Evolutionary conservation across 2,329 filamentous ascomycete genomes (phyloP).

Genomic region (Claviceps pusilla): DNA sequence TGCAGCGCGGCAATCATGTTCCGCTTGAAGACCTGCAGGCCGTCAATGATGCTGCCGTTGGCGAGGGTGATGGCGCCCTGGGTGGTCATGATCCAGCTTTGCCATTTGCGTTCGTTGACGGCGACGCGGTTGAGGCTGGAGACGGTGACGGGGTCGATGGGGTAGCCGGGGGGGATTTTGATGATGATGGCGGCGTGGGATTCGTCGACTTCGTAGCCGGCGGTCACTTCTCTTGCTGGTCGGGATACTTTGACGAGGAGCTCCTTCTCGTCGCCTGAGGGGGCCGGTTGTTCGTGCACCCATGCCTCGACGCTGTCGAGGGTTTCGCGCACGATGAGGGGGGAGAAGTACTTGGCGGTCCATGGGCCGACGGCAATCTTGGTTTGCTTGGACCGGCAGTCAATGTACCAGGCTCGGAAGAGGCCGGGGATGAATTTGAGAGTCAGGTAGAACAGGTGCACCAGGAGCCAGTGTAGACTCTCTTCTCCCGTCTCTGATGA

Average conservation of each 20-base stretch:
- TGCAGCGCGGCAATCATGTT: slow-evolving; percentile 82
- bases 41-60: slow-evolving; percentile 77
- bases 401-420: slow-evolving; percentile 73
- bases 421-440: slow-evolving; percentile 64
- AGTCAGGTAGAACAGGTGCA: slow-evolving; percentile 72
- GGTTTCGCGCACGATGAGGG: slow-evolving; percentile 49
- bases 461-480: slow-evolving; percentile 68
- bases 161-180: slow-evolving; percentile 65
- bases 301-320: slow-evolving; percentile 55
- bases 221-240: slow-evolving; percentile 60
- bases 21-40: slow-evolving; percentile 66
- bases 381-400: slow-evolving; percentile 67
- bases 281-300: slow-evolving; percentile 38
- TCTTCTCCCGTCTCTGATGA: slow-evolving; percentile 48
- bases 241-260: slow-evolving; percentile 56
- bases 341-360: slow-evolving; percentile 73
- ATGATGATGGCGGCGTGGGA: slow-evolving; percentile 71
- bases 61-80: slow-evolving; percentile 90
- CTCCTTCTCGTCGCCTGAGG: slow-evolving; percentile 37
- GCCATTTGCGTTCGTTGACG: slow-evolving; percentile 84
- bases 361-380: slow-evolving; percentile 65
- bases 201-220: slow-evolving; percentile 79
- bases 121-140: slow-evolving; percentile 68
- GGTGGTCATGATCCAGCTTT: slow-evolving; percentile 73
- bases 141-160: slow-evolving; percentile 64